Conservation (phyloP, 805 yeast genomes). For the Yarrowia divulgata region DNA sequence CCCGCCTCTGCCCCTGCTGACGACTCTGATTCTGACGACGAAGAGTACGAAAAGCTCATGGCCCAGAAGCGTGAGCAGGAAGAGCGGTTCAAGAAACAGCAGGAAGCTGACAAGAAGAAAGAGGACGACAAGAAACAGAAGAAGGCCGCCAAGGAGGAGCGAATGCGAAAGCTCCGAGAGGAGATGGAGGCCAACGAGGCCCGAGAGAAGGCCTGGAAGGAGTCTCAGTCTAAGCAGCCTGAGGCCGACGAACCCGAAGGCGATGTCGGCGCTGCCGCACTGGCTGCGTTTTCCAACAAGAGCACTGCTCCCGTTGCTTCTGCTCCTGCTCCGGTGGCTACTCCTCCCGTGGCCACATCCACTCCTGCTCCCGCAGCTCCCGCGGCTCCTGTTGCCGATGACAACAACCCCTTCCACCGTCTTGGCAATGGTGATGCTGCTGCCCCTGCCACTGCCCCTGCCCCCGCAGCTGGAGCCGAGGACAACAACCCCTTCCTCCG, state of each 20-base stretch:
- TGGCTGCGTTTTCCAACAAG: slow-evolving; percentile 21
- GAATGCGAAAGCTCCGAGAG: slow-evolving; percentile 41
- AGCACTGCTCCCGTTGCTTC: slow-evolving; percentile 10
- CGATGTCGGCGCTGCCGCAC: slow-evolving; percentile 11
- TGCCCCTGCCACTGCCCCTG: slow-evolving; percentile 6
- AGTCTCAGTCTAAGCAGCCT: slow-evolving; percentile 44
- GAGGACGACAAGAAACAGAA: slow-evolving; percentile 37
- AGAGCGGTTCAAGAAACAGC: slow-evolving; percentile 44
- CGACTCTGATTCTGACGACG: slow-evolving; percentile 46
- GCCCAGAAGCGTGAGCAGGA: slow-evolving; percentile 44
- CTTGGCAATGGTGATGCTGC: slow-evolving; percentile 38
- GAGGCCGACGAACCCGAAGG: slow-evolving; percentile 42
- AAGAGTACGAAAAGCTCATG: slow-evolving; percentile 51
- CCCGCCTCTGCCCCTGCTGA: slow-evolving; percentile 32
- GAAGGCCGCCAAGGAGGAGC: slow-evolving; percentile 38
- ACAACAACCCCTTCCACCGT: slow-evolving; percentile 45
- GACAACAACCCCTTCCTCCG: slow-evolving; percentile 37
- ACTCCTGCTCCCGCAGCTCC: slow-evolving; percentile 41
- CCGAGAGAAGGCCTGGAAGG: slow-evolving; percentile 46
- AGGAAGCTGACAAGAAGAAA: slow-evolving; percentile 40
- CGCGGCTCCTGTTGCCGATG: slow-evolving; percentile 38
- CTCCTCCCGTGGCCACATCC: slow-evolving; percentile 29
- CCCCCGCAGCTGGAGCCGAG: slow-evolving; percentile 5
- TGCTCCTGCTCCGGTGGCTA: slow-evolving; percentile 37
- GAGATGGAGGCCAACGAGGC: slow-evolving; percentile 46